A percentile compares a stretch with the other conserved stretches of the same genome.
Evolutionary conservation across 2,329 filamentous ascomycete species (phyloP).

Genomic region (Phoma sp.): DNA sequence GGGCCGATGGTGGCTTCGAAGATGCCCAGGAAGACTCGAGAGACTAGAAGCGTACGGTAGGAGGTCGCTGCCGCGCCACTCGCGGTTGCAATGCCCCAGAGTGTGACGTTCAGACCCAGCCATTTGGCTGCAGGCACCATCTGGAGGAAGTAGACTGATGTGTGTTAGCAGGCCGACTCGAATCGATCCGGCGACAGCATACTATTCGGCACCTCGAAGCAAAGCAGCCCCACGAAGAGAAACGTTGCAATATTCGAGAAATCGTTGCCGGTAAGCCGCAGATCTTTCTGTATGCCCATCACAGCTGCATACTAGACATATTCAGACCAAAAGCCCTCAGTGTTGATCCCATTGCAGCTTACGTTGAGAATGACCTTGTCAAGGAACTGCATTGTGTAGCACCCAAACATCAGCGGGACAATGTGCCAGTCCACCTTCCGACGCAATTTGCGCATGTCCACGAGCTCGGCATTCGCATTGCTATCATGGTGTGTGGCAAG

Average conservation of each 20-base stretch:
- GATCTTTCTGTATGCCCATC: slow-evolving; percentile 50
- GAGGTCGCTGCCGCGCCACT: slow-evolving; percentile 53
- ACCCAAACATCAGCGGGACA: slow-evolving; percentile 49
- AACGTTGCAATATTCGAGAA: slow-evolving; percentile 44
- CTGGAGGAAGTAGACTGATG: slow-evolving; percentile 48
- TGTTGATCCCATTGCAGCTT: no score
- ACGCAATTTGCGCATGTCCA: slow-evolving; percentile 24
- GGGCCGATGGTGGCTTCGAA: no score
- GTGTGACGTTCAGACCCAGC: slow-evolving; percentile 51
- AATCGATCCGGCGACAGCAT: not conserved
- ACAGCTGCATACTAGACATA: slow-evolving; percentile 44
- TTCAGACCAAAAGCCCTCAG: not conserved
- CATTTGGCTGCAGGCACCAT: slow-evolving; percentile 60
- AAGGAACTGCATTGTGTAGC: slow-evolving; percentile 50
- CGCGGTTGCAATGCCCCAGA: slow-evolving; percentile 57
- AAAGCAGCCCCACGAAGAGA: slow-evolving; percentile 48
- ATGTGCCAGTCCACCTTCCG: slow-evolving; percentile 52
- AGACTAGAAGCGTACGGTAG: slow-evolving; percentile 57
- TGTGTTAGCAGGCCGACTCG: not conserved
- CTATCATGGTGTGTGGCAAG: slow-evolving; percentile 5
- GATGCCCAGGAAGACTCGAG: slow-evolving; percentile 46
- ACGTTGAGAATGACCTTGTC: slow-evolving; percentile 43
- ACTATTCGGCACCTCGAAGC: slow-evolving; percentile 50
- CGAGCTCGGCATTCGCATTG: not conserved
- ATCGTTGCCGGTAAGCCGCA: slow-evolving; percentile 42